Evolutionary conservation across 495 filamentous ascomycete genomes (phyloP), one percentile per base, ranked within the genome.

Genomic region (Cairneyella variabilis): DNA sequence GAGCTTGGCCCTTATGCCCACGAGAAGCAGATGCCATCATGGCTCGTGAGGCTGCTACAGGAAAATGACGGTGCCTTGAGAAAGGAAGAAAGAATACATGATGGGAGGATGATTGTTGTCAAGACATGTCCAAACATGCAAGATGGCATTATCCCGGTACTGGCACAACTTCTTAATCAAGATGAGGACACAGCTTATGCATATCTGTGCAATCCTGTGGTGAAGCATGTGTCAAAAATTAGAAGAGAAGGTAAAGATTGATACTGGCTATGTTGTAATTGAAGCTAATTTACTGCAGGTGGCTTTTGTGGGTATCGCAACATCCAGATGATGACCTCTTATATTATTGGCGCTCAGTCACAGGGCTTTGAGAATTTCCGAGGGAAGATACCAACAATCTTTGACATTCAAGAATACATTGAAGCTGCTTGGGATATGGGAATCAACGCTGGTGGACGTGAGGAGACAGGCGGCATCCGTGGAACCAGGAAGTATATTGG

Each of bases 231-330:
- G 16, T 85, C 84, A 42, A 96, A 96, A 60, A 74, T 96, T 32
- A 75, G 76, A 9, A 78, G 73, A 30, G 91, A 96, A 68, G 81
- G 62, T 64, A 56, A 75, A 73, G 3, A 21, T 7, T 46, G n/a
- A 16, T 12, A n/a, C n/a, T n/a, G n/a, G n/a, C n/a, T 17, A 23
- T 1, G 25, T 43, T 30, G 32, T 51, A 27, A 6, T 32, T 18
- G 3, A 18, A 26, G 21, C 45, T 22, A n/a, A 34, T 17, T 26
- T 7, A 87, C 7, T 40, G 8, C 18, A 60, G 58, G 91, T 28
- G 89, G 90, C 1, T 98, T 97, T 69, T 98, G 93, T 69, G 93
- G 93, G n/a, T 98, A 97, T 62, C 78, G 93, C 9, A 98, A 96
- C 66, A 96, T 97, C 36, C 93, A 98, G 62, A 95, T 96, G 90